Percentiles rank a stretch among this genome's conserved stretches.
These are phyloP conservation scores for Epichloe sibirici DNA, from an alignment of 2,329 filamentous ascomycete genomes.

Conservation along the genomic window DNA sequence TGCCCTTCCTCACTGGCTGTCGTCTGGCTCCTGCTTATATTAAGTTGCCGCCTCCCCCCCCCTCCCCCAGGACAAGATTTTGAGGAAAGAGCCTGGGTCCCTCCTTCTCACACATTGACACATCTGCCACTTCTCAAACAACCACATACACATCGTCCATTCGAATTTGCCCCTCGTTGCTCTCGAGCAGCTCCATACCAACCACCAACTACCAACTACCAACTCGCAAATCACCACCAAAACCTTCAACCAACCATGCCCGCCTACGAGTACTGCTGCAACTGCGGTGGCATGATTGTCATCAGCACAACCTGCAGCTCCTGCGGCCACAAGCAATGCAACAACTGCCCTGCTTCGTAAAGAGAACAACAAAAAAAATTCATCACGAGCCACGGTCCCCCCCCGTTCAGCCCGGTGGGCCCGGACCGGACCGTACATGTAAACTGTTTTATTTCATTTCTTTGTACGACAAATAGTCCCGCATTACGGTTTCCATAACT, in stretches of 20 bases:
- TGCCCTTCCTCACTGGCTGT: background rate
- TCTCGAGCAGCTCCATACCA: background rate
- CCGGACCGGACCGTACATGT: no score
- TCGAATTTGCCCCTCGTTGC: background rate
- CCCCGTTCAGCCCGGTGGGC: no score
- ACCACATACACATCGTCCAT: background rate
- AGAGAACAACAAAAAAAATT: background rate
- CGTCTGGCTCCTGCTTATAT: background rate
- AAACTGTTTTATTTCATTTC: background rate
- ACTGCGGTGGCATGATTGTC: constrained; percentile 43
- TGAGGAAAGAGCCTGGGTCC: background rate
- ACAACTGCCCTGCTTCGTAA: constrained; percentile 24
- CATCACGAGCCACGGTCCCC: background rate
- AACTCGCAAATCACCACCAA: background rate
- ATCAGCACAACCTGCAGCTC: constrained; percentile 41
- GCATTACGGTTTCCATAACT: background rate
- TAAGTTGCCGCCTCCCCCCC: background rate
- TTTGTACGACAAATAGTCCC: background rate
- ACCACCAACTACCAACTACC: background rate
- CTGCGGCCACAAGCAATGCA: constrained; percentile 39
- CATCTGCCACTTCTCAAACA: no score
- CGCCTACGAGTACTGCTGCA: constrained; percentile 40
- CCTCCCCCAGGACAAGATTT: background rate
- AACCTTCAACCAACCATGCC: constrained; percentile 22
- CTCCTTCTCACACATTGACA: background rate